Evolutionary conservation across 2,329 filamentous ascomycete genomes (phyloP).

Genomic region (Curvularia verruculosa): DNA sequence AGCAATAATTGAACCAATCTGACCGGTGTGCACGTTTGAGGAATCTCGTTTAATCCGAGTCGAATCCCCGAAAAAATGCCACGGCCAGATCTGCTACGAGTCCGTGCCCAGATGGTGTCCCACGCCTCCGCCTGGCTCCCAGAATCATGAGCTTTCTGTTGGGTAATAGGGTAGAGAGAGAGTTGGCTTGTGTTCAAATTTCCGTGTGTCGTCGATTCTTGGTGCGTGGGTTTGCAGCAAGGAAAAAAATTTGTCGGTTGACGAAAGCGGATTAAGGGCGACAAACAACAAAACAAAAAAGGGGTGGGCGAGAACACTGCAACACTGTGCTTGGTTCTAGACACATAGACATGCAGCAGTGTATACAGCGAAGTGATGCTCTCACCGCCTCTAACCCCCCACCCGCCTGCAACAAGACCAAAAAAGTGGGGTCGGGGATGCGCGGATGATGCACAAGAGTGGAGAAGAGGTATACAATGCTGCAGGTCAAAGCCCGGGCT

Average conservation of each 20-base stretch:
- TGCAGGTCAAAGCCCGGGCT: slow-evolving; percentile 2
- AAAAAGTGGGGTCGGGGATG: slow-evolving; percentile 7
- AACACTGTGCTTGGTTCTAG: slow-evolving; percentile 14
- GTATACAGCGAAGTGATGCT: background rate
- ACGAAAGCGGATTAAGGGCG: slow-evolving; percentile 13
- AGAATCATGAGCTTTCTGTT: slow-evolving; percentile 34
- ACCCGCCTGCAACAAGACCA: slow-evolving; percentile 8
- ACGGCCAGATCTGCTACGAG: slow-evolving; percentile 46
- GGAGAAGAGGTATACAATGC: slow-evolving; percentile 5
- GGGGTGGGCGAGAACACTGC: background rate
- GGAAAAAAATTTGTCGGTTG: slow-evolving; percentile 3
- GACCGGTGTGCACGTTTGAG: background rate
- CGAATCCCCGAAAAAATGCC: slow-evolving; percentile 19
- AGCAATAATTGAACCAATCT: slow-evolving; percentile 48
- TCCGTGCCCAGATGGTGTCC: slow-evolving; percentile 45
- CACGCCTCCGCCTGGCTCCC: slow-evolving; percentile 45
- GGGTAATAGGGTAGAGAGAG: slow-evolving; percentile 12
- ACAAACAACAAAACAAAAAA: slow-evolving; percentile 6
- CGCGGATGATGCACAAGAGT: slow-evolving; percentile 5
- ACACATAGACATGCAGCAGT: background rate
- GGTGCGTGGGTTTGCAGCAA: background rate
- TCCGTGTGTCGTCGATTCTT: too few relatives aligned
- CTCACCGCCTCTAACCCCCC: slow-evolving; percentile 6
- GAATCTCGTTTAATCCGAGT: background rate
- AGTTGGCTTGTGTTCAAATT: too few relatives aligned